These are phyloP conservation scores for Suhomyces bribrorum DNA, from an alignment of 1,139 yeast genomes.

Conservation along the genomic window DNA sequence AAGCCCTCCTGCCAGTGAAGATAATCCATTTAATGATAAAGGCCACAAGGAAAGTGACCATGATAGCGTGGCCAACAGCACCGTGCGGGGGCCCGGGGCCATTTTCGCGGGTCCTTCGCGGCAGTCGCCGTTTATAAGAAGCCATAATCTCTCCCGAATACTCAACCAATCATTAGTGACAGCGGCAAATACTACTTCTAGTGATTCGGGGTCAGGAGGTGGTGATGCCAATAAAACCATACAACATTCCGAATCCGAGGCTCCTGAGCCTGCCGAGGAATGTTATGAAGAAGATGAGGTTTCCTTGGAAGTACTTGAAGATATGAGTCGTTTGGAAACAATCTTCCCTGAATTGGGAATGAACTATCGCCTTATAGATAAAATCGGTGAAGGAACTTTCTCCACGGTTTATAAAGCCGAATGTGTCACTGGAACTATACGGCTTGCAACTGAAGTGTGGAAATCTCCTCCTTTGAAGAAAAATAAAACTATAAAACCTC, in stretches of 20 bases:
- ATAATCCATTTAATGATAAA: constrained; percentile 24
- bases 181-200: constrained; percentile 5
- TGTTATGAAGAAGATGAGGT: constrained; percentile 44
- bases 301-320: constrained; percentile 58
- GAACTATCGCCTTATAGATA: constrained; percentile 69
- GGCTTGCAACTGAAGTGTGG: constrained; percentile 45
- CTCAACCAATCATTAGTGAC: constrained; percentile 7
- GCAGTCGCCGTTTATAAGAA: constrained; percentile 16
- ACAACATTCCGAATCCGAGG: neutral
- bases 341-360: constrained; percentile 63
- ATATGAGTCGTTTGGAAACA: constrained; percentile 62
- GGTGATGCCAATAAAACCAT: constrained; percentile 10
- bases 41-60: constrained; percentile 5
- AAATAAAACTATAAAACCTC: constrained; percentile 13
- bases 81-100: neutral
- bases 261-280: neutral
- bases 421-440: constrained; percentile 53
- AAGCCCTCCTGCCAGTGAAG: constrained; percentile 15
- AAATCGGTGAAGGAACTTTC: constrained; percentile 95
- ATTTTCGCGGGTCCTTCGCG: constrained; percentile 1
- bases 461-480: constrained; percentile 47
- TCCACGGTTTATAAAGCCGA: constrained; percentile 89
- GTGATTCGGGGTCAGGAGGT: constrained; percentile 10
- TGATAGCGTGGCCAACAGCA: neutral
- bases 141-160: constrained; percentile 16